phyloP scores from a whole-genome alignment of 768 basidiomycete genomes.

The Chalciporus piperatus region DNA sequence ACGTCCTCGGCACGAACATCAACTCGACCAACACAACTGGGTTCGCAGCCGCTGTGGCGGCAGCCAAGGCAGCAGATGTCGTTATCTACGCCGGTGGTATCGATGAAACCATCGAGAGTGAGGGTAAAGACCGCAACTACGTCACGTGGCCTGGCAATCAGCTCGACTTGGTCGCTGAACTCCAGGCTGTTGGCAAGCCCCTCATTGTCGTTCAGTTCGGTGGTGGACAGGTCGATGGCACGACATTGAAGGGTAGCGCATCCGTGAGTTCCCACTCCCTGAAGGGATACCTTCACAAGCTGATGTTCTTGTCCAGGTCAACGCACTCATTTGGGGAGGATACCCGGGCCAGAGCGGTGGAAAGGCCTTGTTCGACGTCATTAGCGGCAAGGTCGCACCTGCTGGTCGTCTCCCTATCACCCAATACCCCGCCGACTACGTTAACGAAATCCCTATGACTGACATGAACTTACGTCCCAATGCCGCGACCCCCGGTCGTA shows the following conservation, averaged over 20 bases:
- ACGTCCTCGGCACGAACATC: slow-evolving; percentile 42
- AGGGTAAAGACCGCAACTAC: slow-evolving; percentile 43
- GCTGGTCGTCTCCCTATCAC: slow-evolving; percentile 54
- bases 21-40: slow-evolving; percentile 38
- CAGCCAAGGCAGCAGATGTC: slow-evolving; percentile 47
- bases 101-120: slow-evolving; percentile 47
- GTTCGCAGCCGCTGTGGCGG: slow-evolving; percentile 50
- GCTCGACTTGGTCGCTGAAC: slow-evolving; percentile 45
- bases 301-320: slow-evolving; percentile 33
- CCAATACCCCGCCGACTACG: slow-evolving; percentile 51
- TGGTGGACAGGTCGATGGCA: slow-evolving; percentile 54
- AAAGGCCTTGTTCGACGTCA: slow-evolving; percentile 49
- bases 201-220: slow-evolving; percentile 55
- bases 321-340: slow-evolving; percentile 54
- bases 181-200: slow-evolving; percentile 48
- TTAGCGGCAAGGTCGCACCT: slow-evolving; percentile 50
- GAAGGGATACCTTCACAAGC: background rate
- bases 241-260: slow-evolving; percentile 41
- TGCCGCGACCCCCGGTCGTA: slow-evolving; percentile 48
- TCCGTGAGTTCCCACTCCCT: slow-evolving; percentile 29
- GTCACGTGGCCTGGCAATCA: slow-evolving; percentile 59
- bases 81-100: slow-evolving; percentile 56
- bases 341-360: slow-evolving; percentile 41
- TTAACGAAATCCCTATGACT: slow-evolving; percentile 50
- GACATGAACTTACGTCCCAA: slow-evolving; percentile 55